Evolutionary conservation across 1,139 yeast genomes (phyloP).

Genomic region (Neolecta irregularis): DNA sequence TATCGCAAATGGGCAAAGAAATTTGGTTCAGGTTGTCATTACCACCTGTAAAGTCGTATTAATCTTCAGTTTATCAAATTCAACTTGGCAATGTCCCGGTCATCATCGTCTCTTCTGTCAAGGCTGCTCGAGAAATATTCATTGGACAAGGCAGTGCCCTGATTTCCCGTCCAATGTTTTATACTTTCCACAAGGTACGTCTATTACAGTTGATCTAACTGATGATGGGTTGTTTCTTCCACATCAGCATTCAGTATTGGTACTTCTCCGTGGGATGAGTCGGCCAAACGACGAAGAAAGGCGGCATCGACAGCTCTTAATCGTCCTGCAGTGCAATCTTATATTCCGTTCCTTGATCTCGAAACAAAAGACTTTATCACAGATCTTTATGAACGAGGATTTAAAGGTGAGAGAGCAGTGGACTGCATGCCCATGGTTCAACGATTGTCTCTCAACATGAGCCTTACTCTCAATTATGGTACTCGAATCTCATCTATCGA

Average conservation of each 20-base stretch:
- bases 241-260: constrained; percentile 55
- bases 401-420: constrained; percentile 11
- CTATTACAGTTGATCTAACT: too few species aligned
- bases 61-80: constrained; percentile 52
- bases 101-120: constrained; percentile 50
- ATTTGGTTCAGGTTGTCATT: constrained; percentile 34
- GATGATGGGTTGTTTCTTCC: constrained; percentile 41
- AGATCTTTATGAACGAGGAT: constrained; percentile 12
- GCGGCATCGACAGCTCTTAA: constrained; percentile 38
- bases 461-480: constrained; percentile 49
- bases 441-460: constrained; percentile 30
- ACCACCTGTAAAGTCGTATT: too few species aligned
- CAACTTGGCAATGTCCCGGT: constrained; percentile 42
- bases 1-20: constrained; percentile 35
- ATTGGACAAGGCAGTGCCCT: constrained; percentile 35
- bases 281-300: constrained; percentile 40
- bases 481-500: constrained; percentile 33
- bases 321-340: constrained; percentile 22
- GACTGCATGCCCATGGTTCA: constrained; percentile 15
- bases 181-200: constrained; percentile 65
- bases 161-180: constrained; percentile 50
- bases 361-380: constrained; percentile 25
- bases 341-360: constrained; percentile 30
- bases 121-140: constrained; percentile 43
- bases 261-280: constrained; percentile 51